Conservation (phyloP, 2,329 filamentous ascomycete genomes). For the Furcasterigmium sp. region DNA sequence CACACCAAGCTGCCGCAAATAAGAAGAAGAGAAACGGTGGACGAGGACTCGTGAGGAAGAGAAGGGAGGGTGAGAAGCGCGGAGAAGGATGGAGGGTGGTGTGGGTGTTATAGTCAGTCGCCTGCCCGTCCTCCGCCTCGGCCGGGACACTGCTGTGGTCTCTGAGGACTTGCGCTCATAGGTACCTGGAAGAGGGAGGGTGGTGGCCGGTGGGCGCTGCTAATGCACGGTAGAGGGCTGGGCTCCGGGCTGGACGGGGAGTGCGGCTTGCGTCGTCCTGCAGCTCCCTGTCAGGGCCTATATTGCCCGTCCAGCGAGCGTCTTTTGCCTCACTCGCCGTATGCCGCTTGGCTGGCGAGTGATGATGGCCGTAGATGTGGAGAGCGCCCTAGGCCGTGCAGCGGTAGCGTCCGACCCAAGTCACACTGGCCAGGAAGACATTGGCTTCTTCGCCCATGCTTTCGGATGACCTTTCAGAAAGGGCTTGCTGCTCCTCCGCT, state of each 20-base stretch:
- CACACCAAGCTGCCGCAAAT: conserved; percentile 55
- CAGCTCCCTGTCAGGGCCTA: not conserved
- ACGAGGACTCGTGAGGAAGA: conserved; percentile 53
- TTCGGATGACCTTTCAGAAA: too few relatives aligned
- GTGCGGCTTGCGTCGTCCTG: not conserved
- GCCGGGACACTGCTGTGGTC: not conserved
- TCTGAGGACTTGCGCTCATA: conserved; percentile 5
- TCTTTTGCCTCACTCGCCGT: not conserved
- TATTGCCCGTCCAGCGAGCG: not conserved
- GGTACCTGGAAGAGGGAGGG: conserved; percentile 9
- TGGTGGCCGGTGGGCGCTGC: too few relatives aligned
- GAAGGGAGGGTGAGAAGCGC: conserved; percentile 41
- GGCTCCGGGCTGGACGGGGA: not conserved
- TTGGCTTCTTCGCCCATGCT: too few relatives aligned
- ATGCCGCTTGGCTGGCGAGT: not conserved
- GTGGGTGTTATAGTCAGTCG: conserved; percentile 38
- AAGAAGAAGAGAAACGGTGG: conserved; percentile 51
- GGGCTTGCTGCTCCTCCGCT: too few relatives aligned
- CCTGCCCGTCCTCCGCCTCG: conserved; percentile 5
- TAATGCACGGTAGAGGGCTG: not conserved
- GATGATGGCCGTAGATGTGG: not conserved
- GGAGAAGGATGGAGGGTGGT: conserved; percentile 39
- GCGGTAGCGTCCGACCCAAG: not conserved
- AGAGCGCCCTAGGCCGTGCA: not conserved
- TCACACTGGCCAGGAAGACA: too few relatives aligned